A percentile compares a stretch with the other conserved stretches of the same genome.
Evolutionary conservation across 257 asterid genomes (phyloP).

Genomic region (Scutellaria baicalensis): DNA sequence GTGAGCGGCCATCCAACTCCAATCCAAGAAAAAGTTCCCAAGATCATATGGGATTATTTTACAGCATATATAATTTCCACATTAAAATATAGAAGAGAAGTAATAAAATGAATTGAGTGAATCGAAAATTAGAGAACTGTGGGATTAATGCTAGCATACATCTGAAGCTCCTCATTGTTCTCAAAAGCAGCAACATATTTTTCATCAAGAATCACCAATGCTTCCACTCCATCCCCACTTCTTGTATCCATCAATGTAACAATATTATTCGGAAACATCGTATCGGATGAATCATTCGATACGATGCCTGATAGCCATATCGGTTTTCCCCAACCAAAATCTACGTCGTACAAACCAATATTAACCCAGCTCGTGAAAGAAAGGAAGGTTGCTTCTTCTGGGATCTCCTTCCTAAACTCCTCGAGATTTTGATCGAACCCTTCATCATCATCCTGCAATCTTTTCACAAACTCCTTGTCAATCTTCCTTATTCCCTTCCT

Average conservation of each 20-base stretch:
- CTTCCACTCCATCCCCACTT: slow-evolving; percentile 11
- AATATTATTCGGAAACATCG: background rate
- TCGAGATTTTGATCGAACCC: slow-evolving; percentile 11
- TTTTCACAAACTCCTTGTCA: background rate
- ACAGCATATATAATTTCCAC: too few relatives aligned
- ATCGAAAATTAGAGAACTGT: background rate
- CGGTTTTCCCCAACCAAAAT: slow-evolving; percentile 21
- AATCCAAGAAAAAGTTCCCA: too few relatives aligned
- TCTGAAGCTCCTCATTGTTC: background rate
- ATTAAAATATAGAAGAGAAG: too few relatives aligned
- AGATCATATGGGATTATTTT: too few relatives aligned
- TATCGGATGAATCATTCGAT: background rate
- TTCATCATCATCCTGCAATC: background rate
- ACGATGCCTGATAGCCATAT: slow-evolving; percentile 2
- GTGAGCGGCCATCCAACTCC: too few relatives aligned
- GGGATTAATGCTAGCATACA: background rate
- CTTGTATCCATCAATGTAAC: slow-evolving; percentile 3
- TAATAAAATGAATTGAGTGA: too few relatives aligned
- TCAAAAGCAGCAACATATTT: background rate
- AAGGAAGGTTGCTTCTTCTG: background rate
- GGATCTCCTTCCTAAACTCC: background rate
- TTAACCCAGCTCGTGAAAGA: slow-evolving; percentile 15
- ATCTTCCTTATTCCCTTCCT: background rate
- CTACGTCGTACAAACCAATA: slow-evolving; percentile 3
- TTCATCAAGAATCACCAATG: background rate